A percentile compares a stretch with the other conserved stretches of the same genome.
These are phyloP conservation scores for Puccinia hordei DNA, from an alignment of 1,284 basidiomycete genomes.

Conservation along the genomic window DNA sequence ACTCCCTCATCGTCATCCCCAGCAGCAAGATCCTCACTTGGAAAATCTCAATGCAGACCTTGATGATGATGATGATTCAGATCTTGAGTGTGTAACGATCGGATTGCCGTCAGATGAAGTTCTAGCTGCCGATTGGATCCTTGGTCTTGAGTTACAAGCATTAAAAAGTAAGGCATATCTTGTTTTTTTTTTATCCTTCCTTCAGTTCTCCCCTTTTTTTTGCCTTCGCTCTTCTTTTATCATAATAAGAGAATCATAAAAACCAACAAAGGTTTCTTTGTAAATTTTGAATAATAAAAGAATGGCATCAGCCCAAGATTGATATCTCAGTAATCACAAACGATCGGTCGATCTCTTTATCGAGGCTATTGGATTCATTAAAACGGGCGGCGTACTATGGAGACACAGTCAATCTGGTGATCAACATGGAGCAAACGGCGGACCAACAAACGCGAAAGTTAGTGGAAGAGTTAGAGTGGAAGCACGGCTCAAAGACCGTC, in stretches of 20 bases:
- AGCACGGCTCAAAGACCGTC: slow-evolving; percentile 62
- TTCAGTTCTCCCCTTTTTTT: background rate
- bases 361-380: slow-evolving; percentile 69
- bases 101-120: slow-evolving; percentile 27
- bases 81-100: slow-evolving; percentile 6
- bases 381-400: slow-evolving; percentile 69
- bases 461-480: slow-evolving; percentile 66
- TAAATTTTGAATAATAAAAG: slow-evolving; percentile 60
- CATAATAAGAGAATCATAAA: too few species aligned
- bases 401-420: slow-evolving; percentile 66
- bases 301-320: slow-evolving; percentile 71
- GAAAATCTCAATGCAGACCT: background rate
- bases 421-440: slow-evolving; percentile 75
- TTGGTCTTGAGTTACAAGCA: slow-evolving; percentile 33
- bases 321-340: slow-evolving; percentile 75
- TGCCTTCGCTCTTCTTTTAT: background rate
- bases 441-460: slow-evolving; percentile 67
- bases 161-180: slow-evolving; percentile 29
- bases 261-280: background rate
- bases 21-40: background rate
- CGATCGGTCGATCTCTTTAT: slow-evolving; percentile 71
- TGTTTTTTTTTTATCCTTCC: background rate
- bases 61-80: too few species aligned
- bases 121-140: slow-evolving; percentile 39
- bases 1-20: too few species aligned